Conservation (phyloP, 1,139 yeast genomes). For the Hyphopichia buzzinii region DNA sequence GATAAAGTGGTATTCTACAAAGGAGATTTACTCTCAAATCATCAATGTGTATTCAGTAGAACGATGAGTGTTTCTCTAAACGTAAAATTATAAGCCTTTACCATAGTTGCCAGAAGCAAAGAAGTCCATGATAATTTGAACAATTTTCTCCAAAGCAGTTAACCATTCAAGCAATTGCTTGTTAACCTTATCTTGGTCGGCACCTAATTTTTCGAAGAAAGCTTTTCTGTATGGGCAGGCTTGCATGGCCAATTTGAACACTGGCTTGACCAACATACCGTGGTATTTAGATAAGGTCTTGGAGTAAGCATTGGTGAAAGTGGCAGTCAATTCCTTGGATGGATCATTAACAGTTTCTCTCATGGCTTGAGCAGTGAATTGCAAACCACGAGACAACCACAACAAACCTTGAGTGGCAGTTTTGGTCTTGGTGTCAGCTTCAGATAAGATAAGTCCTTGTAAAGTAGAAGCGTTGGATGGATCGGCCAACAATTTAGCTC, state of each 20-base stretch:
- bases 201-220: conserved; percentile 77
- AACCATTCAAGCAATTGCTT: conserved; percentile 73
- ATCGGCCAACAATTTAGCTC: conserved; percentile 61
- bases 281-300: conserved; percentile 82
- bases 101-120: conserved; percentile 82
- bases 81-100: conserved; percentile 63
- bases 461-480: conserved; percentile 66
- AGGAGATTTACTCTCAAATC: no score
- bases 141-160: conserved; percentile 71
- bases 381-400: conserved; percentile 84
- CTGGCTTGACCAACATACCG: conserved; percentile 77
- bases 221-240: conserved; percentile 92
- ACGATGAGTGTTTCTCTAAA: no score
- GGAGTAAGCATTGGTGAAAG: conserved; percentile 80
- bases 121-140: conserved; percentile 69
- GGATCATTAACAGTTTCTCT: conserved; percentile 69
- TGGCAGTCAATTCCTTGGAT: conserved; percentile 61
- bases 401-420: conserved; percentile 89
- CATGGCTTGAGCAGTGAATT: conserved; percentile 87
- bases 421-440: conserved; percentile 61
- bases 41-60: no score
- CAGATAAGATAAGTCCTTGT: conserved; percentile 75
- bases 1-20: no score
- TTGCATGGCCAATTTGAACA: conserved; percentile 91
- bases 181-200: conserved; percentile 62